Evolutionary conservation across 2,329 filamentous ascomycete species (phyloP).

Genomic region (Sclerotinia nivalis): DNA sequence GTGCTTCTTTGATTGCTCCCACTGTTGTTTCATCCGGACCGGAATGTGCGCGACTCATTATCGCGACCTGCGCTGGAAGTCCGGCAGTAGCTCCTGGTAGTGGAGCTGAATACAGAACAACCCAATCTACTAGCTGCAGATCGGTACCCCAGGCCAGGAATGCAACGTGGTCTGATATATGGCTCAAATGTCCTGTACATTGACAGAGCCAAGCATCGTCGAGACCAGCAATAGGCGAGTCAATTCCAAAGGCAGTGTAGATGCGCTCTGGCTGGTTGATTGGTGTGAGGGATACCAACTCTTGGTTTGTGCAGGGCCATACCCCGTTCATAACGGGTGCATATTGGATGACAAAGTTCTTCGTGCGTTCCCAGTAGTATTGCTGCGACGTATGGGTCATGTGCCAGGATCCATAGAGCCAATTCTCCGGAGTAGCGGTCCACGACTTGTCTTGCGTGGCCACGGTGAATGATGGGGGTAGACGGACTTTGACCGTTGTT

Average conservation of each 20-base stretch:
- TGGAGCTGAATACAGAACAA: constrained; percentile 19
- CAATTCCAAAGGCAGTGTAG: constrained; percentile 20
- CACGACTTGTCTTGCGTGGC: neutral
- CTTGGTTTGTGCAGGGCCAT: constrained; percentile 20
- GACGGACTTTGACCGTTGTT: neutral
- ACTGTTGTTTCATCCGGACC: constrained; percentile 1
- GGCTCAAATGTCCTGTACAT: constrained; percentile 17
- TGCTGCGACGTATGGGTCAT: constrained; percentile 19
- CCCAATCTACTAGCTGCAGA: neutral
- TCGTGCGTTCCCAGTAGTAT: constrained; percentile 20
- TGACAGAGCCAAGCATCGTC: constrained; percentile 16
- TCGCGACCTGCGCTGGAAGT: constrained; percentile 18
- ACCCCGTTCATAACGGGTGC: constrained; percentile 14
- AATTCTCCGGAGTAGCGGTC: constrained; percentile 13
- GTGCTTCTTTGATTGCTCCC: neutral
- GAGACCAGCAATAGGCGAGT: constrained; percentile 9
- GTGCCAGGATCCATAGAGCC: constrained; percentile 16
- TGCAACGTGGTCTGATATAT: constrained; percentile 16
- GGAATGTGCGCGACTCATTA: constrained; percentile 10
- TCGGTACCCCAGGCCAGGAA: constrained; percentile 19
- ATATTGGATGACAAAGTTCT: constrained; percentile 18
- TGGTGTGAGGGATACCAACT: constrained; percentile 12
- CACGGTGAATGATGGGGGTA: constrained; percentile 6
- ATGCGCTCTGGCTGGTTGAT: constrained; percentile 13
- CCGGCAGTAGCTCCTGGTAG: constrained; percentile 9